A percentile compares a stretch with the other conserved stretches of the same genome.
Conservation (phyloP, 2,329 filamentous ascomycete genomes). For the Thelonectria olida region DNA sequence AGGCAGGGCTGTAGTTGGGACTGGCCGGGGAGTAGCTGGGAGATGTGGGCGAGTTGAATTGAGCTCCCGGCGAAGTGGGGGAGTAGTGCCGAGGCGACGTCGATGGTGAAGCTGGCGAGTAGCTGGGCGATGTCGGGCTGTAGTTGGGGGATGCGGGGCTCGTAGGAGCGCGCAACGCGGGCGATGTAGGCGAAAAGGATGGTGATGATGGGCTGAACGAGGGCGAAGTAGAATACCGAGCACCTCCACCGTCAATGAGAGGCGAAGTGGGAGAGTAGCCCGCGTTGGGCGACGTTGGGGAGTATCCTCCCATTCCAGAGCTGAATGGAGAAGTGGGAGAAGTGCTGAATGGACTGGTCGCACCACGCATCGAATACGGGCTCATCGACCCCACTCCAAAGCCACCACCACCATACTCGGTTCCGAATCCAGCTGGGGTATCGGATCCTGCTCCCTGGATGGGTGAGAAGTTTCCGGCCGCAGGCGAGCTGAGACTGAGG, state of each 20-base stretch:
- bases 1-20: conserved; percentile 77
- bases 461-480: conserved; percentile 75
- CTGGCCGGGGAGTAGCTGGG: conserved; percentile 77
- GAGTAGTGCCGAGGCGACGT: conserved; percentile 66
- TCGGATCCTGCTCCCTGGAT: conserved; percentile 81
- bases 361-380: conserved; percentile 69
- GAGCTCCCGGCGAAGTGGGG: conserved; percentile 73
- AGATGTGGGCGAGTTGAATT: conserved; percentile 79
- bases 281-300: conserved; percentile 78
- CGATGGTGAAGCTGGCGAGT: conserved; percentile 68
- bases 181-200: conserved; percentile 71
- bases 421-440: conserved; percentile 71
- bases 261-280: conserved; percentile 82
- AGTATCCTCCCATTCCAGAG: conserved; percentile 69
- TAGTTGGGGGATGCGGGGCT: conserved; percentile 69
- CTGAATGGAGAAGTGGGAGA: conserved; percentile 74
- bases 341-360: conserved; percentile 80
- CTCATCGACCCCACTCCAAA: conserved; percentile 65
- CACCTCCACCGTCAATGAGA: conserved; percentile 62
- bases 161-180: conserved; percentile 60
- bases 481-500: conserved; percentile 70
- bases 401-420: conserved; percentile 64
- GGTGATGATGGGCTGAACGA: conserved; percentile 72
- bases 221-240: conserved; percentile 66
- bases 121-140: conserved; percentile 72